Base-by-base conservation (phyloP, 2,329 filamentous ascomycete species). In the Aspergillus sp. region DNA sequence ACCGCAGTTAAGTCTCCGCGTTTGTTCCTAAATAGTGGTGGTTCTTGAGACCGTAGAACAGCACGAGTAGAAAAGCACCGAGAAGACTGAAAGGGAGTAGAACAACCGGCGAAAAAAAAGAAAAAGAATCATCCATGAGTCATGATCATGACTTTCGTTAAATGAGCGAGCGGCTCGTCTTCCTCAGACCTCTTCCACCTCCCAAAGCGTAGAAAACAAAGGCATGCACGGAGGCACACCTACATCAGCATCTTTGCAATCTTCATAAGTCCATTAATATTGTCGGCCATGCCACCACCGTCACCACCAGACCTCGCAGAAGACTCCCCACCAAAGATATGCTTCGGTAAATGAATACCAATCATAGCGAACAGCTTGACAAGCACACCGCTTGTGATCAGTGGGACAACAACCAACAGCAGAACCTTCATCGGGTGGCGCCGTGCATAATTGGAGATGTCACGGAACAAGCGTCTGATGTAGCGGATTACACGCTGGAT, bases 381-480 rank as follows among this genome's bases (percentile, higher is more conserved):
- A 64, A 97, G 77, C 26, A 90, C 89, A 32, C 93, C 93, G 51
- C 91, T 91, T 1, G 89, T 92, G 67, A 97, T 79, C 57, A 98
- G 82, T 9, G 93, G 93, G 83, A 97, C 86, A 67, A 97, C 83
- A 61, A 96, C 88, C 61, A 92, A 84, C 80, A 90, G 81, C 79
- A 97, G 90, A 48, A 96, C 90, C 77, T 96, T 96, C 70, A 91
- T 78, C 0, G 93, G 93, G 77, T 97, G 89, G 38, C 86, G 83
- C 71, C 90, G 89, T 67, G 90, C 89, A 77, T 93, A 96, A 72
- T 88, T 85, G 72, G 89, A 81, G 8, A 97, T 85, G 71, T 96
- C 88, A 68, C 89, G 89, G 56, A 96, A 78, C 61, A 96, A 84
- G 43, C 89, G 86, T 70, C 88, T 89, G 59, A 97, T 84, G 68